Evolutionary conservation across 129 eudicot genomes (phyloP).

Genomic region (Chrysanthemum makinoi): DNA sequence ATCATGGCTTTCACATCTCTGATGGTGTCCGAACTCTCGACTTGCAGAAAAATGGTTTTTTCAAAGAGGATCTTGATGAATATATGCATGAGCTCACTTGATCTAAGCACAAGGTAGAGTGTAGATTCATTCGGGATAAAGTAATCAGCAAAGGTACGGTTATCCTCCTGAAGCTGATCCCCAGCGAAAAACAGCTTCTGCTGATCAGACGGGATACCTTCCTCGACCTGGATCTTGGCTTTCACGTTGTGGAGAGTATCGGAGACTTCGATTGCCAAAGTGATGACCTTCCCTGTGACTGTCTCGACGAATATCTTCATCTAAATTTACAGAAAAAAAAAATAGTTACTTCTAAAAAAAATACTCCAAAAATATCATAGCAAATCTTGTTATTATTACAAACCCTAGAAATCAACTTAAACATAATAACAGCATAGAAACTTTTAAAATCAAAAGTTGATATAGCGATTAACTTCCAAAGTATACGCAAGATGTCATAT

Average conservation of each 20-base stretch:
- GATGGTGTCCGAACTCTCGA: not conserved
- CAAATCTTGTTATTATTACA: too few species aligned
- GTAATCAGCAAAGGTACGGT: not conserved
- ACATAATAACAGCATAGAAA: too few species aligned
- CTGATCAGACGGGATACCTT: not conserved
- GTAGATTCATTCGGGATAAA: not conserved
- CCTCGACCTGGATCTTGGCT: not conserved
- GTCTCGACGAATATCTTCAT: not conserved
- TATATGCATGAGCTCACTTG: not conserved
- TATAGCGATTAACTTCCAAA: too few species aligned
- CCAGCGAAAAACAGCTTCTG: not conserved
- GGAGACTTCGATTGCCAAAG: not conserved
- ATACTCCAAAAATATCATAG: too few species aligned
- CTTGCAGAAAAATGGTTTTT: not conserved
- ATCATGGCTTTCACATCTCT: slow-evolving; percentile 4
- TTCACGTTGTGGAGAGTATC: not conserved
- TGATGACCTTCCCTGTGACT: not conserved
- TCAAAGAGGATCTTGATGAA: not conserved
- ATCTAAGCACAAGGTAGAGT: not conserved
- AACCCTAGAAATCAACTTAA: too few species aligned
- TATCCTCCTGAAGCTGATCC: not conserved
- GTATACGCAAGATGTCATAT: too few species aligned
- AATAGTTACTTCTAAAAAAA: too few species aligned
- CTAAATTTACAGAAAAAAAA: not conserved
- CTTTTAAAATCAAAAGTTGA: too few species aligned